Conservation (phyloP, 2,329 filamentous ascomycete species). For the Didymella pomorum region DNA sequence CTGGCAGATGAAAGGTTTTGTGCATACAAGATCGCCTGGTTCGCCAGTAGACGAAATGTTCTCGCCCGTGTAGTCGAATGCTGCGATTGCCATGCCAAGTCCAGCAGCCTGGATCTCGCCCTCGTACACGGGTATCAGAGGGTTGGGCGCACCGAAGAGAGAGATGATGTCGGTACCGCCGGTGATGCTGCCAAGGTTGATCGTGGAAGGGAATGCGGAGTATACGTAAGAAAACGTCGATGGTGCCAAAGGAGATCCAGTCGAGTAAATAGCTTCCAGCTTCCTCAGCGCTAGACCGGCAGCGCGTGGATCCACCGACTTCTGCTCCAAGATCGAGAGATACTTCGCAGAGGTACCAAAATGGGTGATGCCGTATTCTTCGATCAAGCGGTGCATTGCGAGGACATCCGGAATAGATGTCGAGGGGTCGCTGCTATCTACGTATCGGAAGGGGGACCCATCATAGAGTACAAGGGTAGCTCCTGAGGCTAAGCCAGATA, state of each 20-base stretch:
- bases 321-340: slow-evolving; percentile 87
- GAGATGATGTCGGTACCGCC: slow-evolving; percentile 97
- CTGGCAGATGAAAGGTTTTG: slow-evolving; percentile 85
- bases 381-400: slow-evolving; percentile 82
- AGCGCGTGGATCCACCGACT: slow-evolving; percentile 50
- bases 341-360: slow-evolving; percentile 97
- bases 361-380: slow-evolving; percentile 83
- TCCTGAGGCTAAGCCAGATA: slow-evolving; percentile 84
- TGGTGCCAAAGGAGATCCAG: slow-evolving; percentile 88
- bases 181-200: slow-evolving; percentile 92
- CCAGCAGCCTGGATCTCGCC: slow-evolving; percentile 61
- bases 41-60: slow-evolving; percentile 69
- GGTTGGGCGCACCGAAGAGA: slow-evolving; percentile 85
- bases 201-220: slow-evolving; percentile 75
- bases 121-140: slow-evolving; percentile 58
- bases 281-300: slow-evolving; percentile 62
- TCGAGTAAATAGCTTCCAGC: slow-evolving; percentile 89
- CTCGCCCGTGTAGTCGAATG: slow-evolving; percentile 62
- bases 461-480: slow-evolving; percentile 88
- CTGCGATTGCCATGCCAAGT: slow-evolving; percentile 60
- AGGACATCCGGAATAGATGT: slow-evolving; percentile 71
- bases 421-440: slow-evolving; percentile 52
- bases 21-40: slow-evolving; percentile 88
- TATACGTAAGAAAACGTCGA: slow-evolving; percentile 95
- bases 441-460: slow-evolving; percentile 80